Evolutionary conservation across 495 filamentous ascomycete species (phyloP).

Genomic region (Penicillium psychrofluorescens): DNA sequence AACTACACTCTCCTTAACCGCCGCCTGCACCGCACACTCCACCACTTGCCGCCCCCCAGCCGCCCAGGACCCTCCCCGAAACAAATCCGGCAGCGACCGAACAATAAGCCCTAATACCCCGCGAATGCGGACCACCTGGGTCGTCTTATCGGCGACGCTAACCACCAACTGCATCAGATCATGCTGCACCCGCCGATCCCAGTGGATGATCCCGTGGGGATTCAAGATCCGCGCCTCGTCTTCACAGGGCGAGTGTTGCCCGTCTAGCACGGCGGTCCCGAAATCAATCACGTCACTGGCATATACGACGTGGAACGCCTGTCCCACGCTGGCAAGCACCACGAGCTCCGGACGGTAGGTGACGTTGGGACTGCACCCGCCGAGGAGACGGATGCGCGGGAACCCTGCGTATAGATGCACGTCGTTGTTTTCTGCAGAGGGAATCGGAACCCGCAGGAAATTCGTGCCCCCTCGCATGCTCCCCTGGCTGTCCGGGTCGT

Average conservation of each 20-base stretch:
- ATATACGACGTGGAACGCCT: not conserved
- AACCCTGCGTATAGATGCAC: slow-evolving; percentile 1
- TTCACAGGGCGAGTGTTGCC: not conserved
- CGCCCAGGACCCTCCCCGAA: not conserved
- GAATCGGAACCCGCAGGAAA: not conserved
- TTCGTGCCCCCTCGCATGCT: slow-evolving; percentile 2
- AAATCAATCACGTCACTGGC: slow-evolving; percentile 1
- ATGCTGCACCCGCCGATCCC: slow-evolving; percentile 1
- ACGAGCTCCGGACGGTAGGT: slow-evolving; percentile 1
- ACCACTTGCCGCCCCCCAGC: not conserved
- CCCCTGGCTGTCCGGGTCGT: not conserved
- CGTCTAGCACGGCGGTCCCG: slow-evolving; percentile 1
- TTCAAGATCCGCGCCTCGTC: not conserved
- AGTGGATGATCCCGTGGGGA: slow-evolving; percentile 1
- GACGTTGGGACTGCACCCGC: not conserved
- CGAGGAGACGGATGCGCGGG: not conserved
- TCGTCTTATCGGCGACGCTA: not conserved
- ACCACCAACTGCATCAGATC: slow-evolving; percentile 2
- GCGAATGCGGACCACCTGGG: not conserved
- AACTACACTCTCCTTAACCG: not conserved
- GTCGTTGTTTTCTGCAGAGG: not conserved
- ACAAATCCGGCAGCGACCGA: not conserved
- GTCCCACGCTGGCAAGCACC: not conserved
- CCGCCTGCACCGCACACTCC: not conserved
- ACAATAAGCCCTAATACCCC: not conserved